These are phyloP conservation scores for Debaryomyces castellii DNA, from an alignment of 805 yeast species.

Conservation along the genomic window DNA sequence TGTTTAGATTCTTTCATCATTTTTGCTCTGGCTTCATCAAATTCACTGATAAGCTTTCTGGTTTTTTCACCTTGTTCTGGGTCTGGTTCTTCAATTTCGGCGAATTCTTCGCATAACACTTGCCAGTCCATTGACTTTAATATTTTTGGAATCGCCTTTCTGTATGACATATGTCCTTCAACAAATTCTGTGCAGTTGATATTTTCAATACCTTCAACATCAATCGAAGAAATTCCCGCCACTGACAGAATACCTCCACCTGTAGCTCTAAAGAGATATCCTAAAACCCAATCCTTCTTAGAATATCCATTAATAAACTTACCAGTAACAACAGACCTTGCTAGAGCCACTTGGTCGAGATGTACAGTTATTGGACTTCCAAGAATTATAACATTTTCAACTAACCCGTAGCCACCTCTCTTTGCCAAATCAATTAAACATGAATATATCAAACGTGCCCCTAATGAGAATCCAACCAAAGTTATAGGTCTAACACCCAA, in stretches of 20 bases:
- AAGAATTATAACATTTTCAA: constrained; percentile 83
- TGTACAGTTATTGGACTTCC: constrained; percentile 87
- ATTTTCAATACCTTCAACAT: constrained; percentile 71
- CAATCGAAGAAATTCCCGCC: constrained; percentile 82
- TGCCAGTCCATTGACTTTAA: constrained; percentile 71
- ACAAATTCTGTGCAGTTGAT: constrained; percentile 83
- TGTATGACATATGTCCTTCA: constrained; percentile 96
- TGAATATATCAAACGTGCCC: constrained; percentile 88
- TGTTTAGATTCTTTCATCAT: constrained; percentile 45
- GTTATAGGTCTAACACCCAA: constrained; percentile 92
- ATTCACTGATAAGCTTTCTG: constrained; percentile 76
- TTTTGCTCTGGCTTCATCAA: constrained; percentile 78
- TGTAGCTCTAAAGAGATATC: constrained; percentile 92
- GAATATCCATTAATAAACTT: constrained; percentile 88
- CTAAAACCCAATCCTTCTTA: constrained; percentile 92
- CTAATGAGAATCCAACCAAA: constrained; percentile 88
- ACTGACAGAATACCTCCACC: constrained; percentile 92
- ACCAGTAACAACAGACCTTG: constrained; percentile 86
- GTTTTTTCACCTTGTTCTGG: constrained; percentile 83
- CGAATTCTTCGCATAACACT: constrained; percentile 84
- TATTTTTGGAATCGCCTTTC: constrained; percentile 87
- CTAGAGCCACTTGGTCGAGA: constrained; percentile 72
- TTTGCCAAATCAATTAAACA: constrained; percentile 85
- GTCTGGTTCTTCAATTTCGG: constrained; percentile 95
- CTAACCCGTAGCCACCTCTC: constrained; percentile 80